Conservation (phyloP, 2,329 filamentous ascomycete species). For the Polytolypa hystricis region DNA sequence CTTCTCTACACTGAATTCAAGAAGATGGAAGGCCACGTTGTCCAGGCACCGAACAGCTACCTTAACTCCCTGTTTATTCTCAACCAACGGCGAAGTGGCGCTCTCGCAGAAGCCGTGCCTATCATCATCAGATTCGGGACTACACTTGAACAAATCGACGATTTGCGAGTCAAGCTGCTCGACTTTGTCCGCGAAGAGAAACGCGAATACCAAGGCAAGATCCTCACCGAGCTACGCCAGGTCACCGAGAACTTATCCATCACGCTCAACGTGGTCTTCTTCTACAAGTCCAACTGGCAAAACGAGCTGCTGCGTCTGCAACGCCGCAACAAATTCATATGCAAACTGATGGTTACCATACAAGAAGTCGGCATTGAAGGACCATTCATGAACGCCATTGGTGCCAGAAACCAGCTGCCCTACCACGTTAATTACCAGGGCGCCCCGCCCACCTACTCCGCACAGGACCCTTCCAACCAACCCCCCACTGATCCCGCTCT, state of each 20-base stretch:
- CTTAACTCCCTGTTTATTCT: slow-evolving; percentile 90
- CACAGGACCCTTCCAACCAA: slow-evolving; percentile 31
- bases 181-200: slow-evolving; percentile 78
- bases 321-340: slow-evolving; percentile 88
- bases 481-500: slow-evolving; percentile 17
- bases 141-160: slow-evolving; percentile 68
- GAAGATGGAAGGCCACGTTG: slow-evolving; percentile 94
- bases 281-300: slow-evolving; percentile 95
- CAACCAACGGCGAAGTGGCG: slow-evolving; percentile 83
- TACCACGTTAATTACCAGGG: slow-evolving; percentile 48
- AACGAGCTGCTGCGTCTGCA: slow-evolving; percentile 85
- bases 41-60: slow-evolving; percentile 89
- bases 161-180: slow-evolving; percentile 65
- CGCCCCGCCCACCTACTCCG: slow-evolving; percentile 34
- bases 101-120: slow-evolving; percentile 73
- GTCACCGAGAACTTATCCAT: slow-evolving; percentile 77
- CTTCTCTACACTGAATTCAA: slow-evolving; percentile 95
- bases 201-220: slow-evolving; percentile 76
- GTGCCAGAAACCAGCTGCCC: slow-evolving; percentile 55
- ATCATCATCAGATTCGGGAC: slow-evolving; percentile 85
- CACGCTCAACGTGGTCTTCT: slow-evolving; percentile 86
- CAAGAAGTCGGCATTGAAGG: slow-evolving; percentile 75
- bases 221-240: slow-evolving; percentile 70
- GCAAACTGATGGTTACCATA: slow-evolving; percentile 79
- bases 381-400: slow-evolving; percentile 61